Percentiles rank a stretch among this genome's conserved stretches.
These are phyloP conservation scores for Hygrophila difformis DNA, from an alignment of 257 asterid species.

Conservation along the genomic window DNA sequence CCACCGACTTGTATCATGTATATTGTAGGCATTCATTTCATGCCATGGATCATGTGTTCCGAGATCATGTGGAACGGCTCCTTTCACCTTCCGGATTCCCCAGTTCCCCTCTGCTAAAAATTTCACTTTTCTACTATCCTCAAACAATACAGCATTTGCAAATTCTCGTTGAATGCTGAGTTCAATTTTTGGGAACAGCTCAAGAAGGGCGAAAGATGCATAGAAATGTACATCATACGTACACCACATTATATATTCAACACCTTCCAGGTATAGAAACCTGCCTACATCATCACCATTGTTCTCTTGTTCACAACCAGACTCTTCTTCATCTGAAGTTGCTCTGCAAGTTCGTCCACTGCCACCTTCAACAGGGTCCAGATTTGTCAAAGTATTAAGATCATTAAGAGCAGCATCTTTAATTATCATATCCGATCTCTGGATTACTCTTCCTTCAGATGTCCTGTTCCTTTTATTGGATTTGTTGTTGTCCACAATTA, in stretches of 20 bases:
- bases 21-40: conserved; percentile 96
- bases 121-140: conserved; percentile 74
- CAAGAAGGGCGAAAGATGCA: conserved; percentile 97
- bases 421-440: conserved; percentile 17
- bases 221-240: conserved; percentile 97
- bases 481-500: conserved; percentile 21
- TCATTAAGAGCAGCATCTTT: conserved; percentile 23
- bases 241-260: conserved; percentile 98
- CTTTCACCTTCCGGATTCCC: conserved; percentile 87
- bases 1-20: conserved; percentile 95
- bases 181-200: conserved; percentile 86
- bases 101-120: conserved; percentile 81
- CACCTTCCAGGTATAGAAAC: conserved; percentile 90
- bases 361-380: conserved; percentile 15
- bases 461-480: conserved; percentile 31
- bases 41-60: conserved; percentile 99
- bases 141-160: conserved; percentile 71
- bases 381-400: conserved; percentile 15
- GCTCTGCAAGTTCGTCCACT: conserved; percentile 11
- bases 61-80: conserved; percentile 95
- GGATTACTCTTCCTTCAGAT: conserved; percentile 26
- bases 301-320: conserved; percentile 8
- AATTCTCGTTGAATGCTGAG: conserved; percentile 94
- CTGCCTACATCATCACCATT: conserved; percentile 73
- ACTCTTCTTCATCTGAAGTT: conserved; percentile 23